A percentile compares a stretch with the other conserved stretches of the same genome.
These are phyloP conservation scores for Cyclostephanos tholiformis DNA, from an alignment of 108 stramenopile genomes.

Conservation along the genomic window DNA sequence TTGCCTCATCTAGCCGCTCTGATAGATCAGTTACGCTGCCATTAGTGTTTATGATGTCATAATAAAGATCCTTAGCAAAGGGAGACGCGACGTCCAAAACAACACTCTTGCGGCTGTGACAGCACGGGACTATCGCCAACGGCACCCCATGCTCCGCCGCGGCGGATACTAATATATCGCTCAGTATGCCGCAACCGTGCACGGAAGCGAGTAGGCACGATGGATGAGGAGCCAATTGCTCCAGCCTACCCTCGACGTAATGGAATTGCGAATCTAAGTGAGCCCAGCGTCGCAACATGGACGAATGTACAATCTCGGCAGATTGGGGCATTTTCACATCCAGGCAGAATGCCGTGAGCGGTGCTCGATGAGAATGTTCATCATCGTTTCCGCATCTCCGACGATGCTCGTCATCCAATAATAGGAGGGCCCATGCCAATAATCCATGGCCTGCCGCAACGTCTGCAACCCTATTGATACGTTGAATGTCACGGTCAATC, in stretches of 20 bases:
- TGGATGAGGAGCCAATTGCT: constrained; percentile 47
- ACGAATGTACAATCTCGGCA: constrained; percentile 48
- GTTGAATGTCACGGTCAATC: background rate
- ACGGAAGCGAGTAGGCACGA: constrained; percentile 60
- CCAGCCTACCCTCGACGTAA: constrained; percentile 62
- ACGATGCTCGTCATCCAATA: constrained; percentile 39
- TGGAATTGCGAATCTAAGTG: constrained; percentile 49
- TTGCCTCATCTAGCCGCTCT: constrained; percentile 51
- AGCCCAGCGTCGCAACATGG: constrained; percentile 53
- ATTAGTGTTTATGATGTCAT: constrained; percentile 29
- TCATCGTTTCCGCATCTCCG: background rate
- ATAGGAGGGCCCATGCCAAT: constrained; percentile 64
- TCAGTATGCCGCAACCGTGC: constrained; percentile 63
- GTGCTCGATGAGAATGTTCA: background rate
- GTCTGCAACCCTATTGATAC: constrained; percentile 50
- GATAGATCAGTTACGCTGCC: constrained; percentile 44
- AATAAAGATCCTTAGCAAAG: constrained; percentile 41
- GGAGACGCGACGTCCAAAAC: constrained; percentile 35
- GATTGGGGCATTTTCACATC: constrained; percentile 65
- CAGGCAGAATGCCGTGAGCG: constrained; percentile 55
- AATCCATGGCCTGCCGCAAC: constrained; percentile 68
- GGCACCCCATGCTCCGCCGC: constrained; percentile 52
- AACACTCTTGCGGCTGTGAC: constrained; percentile 49
- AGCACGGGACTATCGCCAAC: constrained; percentile 68
- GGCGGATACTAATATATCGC: constrained; percentile 52